Evolutionary conservation across 1,139 yeast species (phyloP), one percentile per base, ranked within the genome.

Genomic region (Yamadazyma sp.): DNA sequence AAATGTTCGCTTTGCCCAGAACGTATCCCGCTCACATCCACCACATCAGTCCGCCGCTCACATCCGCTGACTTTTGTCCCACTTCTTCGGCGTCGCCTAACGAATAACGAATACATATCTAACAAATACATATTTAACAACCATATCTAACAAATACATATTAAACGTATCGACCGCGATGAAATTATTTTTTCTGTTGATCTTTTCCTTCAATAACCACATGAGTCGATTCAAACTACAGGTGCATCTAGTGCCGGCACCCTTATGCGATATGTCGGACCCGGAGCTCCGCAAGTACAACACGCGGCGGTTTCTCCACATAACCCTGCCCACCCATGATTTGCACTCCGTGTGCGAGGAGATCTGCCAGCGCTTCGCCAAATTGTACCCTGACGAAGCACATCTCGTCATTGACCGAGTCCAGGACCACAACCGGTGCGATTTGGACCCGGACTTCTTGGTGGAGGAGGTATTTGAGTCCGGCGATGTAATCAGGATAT

Each of bases 381-480:
- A 78, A 55, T 63, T 86, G 35, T 86, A 86, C 49, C 91, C 92
- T 0, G 68, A 70, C 24, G 82, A 77, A 39, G 73, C 67, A 2
- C 69, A 73, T 0, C 55, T 84, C 12, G 66, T 65, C 4, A 76
- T 86, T 28, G 63, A 72, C 17, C 74, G 77, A 37, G 61, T 85
- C 8, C 92, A 85, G 54, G 91, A 86, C 55, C 59, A 61, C 23
- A 75, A 78, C 43, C 71, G 72, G 44, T 84, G 89, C 51, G 95
- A 87, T 56, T 62, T 87, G 48, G 95, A 86, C 57, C 88, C 89
- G 0, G 95, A 85, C 43, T 86, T 80, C 49, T 46, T 59, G 4
- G 82, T 81, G 0, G 73, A 73, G 7, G 87, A 83, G 49, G 81
- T 84, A 6, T 83, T 86, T 52, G 70, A 64, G 24, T 64, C 70